phyloP scores from a whole-genome alignment of 208 protist species.

The Angomonas ambiguus region DNA sequence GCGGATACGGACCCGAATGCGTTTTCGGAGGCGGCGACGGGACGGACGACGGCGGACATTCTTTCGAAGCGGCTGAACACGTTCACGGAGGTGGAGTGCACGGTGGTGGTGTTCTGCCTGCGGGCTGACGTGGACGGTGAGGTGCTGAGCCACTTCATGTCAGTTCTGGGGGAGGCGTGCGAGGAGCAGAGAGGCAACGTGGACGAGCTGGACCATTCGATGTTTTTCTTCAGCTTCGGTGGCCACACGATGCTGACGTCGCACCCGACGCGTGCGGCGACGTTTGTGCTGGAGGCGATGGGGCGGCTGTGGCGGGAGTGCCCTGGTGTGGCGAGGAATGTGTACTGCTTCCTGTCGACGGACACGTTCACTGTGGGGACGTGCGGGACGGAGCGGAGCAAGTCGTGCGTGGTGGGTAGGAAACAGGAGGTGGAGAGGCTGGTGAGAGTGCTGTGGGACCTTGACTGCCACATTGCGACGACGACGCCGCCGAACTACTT shows the following conservation, averaged over 20 bases:
- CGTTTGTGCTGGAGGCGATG: conserved; percentile 55
- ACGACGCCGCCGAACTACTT: conserved; percentile 48
- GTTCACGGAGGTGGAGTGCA: not conserved
- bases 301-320: conserved; percentile 22
- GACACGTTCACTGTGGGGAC: conserved; percentile 70
- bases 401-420: conserved; percentile 36
- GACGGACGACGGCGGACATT: not conserved
- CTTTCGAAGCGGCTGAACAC: not conserved
- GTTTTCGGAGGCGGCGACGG: not conserved
- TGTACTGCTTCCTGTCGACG: conserved; percentile 54
- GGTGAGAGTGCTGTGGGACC: conserved; percentile 42
- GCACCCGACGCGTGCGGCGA: conserved; percentile 48
- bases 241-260: conserved; percentile 54
- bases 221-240: conserved; percentile 59
- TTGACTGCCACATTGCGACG: conserved; percentile 51
- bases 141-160: not conserved
- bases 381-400: conserved; percentile 38
- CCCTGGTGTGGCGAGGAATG: conserved; percentile 15
- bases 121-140: not conserved
- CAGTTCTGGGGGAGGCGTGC: not conserved
- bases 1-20: no score
- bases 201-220: conserved; percentile 45
- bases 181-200: conserved; percentile 45
- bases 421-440: conserved; percentile 36
- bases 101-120: not conserved